These are phyloP conservation scores for Agrocybe pediades DNA, from an alignment of 768 basidiomycete species.

Conservation along the genomic window DNA sequence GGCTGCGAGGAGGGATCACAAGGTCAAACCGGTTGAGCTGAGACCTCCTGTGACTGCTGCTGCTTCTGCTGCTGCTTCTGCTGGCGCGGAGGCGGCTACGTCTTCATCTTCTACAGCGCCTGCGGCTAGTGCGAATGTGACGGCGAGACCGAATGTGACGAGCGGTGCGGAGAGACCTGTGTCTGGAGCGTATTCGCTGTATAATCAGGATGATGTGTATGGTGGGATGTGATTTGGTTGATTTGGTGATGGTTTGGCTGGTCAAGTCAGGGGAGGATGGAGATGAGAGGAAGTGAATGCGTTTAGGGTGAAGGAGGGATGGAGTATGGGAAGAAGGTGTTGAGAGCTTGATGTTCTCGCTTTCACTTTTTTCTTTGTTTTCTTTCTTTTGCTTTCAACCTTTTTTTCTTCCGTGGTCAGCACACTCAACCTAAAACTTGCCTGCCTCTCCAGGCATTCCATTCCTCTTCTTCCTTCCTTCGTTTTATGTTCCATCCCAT, in stretches of 20 bases:
- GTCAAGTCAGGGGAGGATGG: neutral
- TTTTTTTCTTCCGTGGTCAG: too few relatives aligned
- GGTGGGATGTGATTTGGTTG: conserved; percentile 21
- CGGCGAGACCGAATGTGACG: neutral
- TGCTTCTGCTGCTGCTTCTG: neutral
- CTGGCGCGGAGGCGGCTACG: neutral
- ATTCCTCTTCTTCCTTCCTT: too few relatives aligned
- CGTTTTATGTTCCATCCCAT: too few relatives aligned
- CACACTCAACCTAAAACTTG: neutral
- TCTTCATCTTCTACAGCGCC: neutral
- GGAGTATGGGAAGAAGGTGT: neutral
- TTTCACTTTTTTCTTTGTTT: neutral
- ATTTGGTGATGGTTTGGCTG: neutral
- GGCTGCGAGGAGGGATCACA: conserved; percentile 22
- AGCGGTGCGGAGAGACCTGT: conserved; percentile 11
- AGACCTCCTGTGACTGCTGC: conserved; percentile 1
- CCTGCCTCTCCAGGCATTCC: too few relatives aligned
- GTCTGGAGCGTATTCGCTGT: conserved; percentile 17
- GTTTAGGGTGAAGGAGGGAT: too few relatives aligned
- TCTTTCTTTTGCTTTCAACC: neutral
- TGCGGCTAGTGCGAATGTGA: neutral
- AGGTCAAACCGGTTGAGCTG: conserved; percentile 14
- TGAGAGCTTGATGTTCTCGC: conserved; percentile 6
- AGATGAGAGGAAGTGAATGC: neutral
- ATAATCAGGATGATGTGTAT: conserved; percentile 23